Evolutionary conservation across 345 rosid species (phyloP).

Genomic region (Barbarea vulgaris): DNA sequence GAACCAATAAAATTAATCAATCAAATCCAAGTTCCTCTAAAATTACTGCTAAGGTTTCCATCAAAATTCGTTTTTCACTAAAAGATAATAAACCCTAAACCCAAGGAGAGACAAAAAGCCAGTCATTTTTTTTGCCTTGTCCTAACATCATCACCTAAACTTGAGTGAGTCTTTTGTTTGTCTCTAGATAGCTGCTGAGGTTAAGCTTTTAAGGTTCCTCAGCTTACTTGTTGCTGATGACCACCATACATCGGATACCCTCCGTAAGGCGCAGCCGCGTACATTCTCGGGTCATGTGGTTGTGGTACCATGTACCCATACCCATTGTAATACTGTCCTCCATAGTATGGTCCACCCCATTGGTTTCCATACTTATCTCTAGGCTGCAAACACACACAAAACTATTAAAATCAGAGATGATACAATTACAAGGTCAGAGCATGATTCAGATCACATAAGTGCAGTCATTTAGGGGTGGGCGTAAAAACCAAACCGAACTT

Average conservation of each 20-base stretch:
- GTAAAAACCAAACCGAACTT: neutral
- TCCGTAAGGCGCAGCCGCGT: conserved; percentile 66
- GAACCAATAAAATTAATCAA: conserved; percentile 33
- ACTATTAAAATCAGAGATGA: neutral
- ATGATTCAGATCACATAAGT: neutral
- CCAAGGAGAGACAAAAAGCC: conserved; percentile 23
- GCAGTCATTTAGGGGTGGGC: neutral
- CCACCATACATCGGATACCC: conserved; percentile 77
- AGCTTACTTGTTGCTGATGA: conserved; percentile 96
- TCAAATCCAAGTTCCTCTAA: conserved; percentile 34
- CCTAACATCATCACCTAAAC: conserved; percentile 28
- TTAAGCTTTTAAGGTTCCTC: conserved; percentile 36
- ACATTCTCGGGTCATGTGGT: conserved; percentile 79
- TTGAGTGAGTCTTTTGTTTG: conserved; percentile 30
- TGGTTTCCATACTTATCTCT: conserved; percentile 77
- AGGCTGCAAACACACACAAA: conserved; percentile 47
- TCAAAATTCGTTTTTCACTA: conserved; percentile 31
- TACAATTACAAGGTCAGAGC: neutral
- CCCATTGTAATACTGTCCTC: conserved; percentile 80
- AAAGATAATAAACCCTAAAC: conserved; percentile 31
- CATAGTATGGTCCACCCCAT: conserved; percentile 76
- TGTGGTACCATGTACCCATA: conserved; percentile 79
- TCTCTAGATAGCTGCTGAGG: conserved; percentile 25
- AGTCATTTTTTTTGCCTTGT: conserved; percentile 23
- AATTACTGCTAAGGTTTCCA: conserved; percentile 21